Evolutionary conservation across 2,329 filamentous ascomycete genomes (phyloP), one percentile per base, ranked within the genome.

Genomic region (Neobulgaria alba): DNA sequence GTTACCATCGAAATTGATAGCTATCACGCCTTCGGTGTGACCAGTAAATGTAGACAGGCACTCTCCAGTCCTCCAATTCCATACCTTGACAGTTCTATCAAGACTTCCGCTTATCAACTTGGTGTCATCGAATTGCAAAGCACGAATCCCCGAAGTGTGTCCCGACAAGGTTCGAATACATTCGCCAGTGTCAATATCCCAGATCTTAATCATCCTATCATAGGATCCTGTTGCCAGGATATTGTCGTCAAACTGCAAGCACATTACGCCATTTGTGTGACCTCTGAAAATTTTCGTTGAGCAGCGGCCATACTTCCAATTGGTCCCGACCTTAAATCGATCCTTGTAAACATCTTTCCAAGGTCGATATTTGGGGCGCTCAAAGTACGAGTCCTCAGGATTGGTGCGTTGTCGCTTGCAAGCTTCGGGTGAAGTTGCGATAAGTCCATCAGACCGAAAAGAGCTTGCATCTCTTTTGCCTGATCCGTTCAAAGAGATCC

Each of bases 261-360:
- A 75, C 29, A 67, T 92, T 44, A 92, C 79, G 29, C 90, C 90
- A 58, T 95, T 95, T 9, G 77, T 81, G 62, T 96, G 82, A 1
- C 89, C 90, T 52, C 81, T 82, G 62, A 98, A 87, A 10, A 84
- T 77, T 58, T 82, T 88, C 51, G 85, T 82, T 5, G 81, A 81
- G 64, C 83, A 96, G 29, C 90, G 79, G 3, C 92, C 90, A 49
- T 94, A 88, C 61, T 95, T 94, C 92, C 92, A 98, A 61, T 96
- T 96, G 45, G 82, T 92, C 38, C 92, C 90, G 35, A 98, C 88
- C 61, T 90, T 92, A 71, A 90, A 96, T 12, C 86, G 78, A 61
- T 95, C 90, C 49, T 87, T 85, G 67, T 98, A 98, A 1, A 98
- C 86, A 46, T 94, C 88, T 63, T 98, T 98, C 92, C 92, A 98